Percentiles rank a stretch among this genome's conserved stretches.
phyloP scores from a whole-genome alignment of 176 grass and related monocot genomes.

The Paspalum vaginatum region DNA sequence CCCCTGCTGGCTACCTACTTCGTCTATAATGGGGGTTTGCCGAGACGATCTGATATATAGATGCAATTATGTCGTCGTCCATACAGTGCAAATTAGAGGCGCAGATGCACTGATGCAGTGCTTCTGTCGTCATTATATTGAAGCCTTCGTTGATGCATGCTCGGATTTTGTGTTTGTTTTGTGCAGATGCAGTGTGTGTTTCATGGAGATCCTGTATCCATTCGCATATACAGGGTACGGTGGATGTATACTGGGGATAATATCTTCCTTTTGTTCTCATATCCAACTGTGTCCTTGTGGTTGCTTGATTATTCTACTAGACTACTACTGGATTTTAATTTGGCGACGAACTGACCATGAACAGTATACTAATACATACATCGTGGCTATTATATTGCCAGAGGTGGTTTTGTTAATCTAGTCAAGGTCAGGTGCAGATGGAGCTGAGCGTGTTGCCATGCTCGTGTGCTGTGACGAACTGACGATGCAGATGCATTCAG shows the following conservation, averaged over 20 bases:
- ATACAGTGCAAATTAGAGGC: no score
- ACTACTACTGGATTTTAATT: neutral
- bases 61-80: no score
- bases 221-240: no score
- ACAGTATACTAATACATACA: neutral
- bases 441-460: neutral
- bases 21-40: no score
- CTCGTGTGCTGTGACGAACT: neutral
- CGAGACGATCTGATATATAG: no score
- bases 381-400: neutral
- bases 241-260: no score
- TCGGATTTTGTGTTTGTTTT: neutral
- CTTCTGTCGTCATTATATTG: neutral
- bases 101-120: neutral
- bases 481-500: neutral
- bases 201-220: neutral
- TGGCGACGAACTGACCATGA: neutral
- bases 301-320: neutral
- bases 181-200: neutral
- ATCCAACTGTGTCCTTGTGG: no score
- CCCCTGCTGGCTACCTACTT: neutral
- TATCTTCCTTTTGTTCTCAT: neutral
- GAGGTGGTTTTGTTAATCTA: no score
- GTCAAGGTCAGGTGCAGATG: no score
- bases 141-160: no score